These are phyloP conservation scores for Pezicula radicicola DNA, from an alignment of 2,329 filamentous ascomycete species.

Conservation along the genomic window DNA sequence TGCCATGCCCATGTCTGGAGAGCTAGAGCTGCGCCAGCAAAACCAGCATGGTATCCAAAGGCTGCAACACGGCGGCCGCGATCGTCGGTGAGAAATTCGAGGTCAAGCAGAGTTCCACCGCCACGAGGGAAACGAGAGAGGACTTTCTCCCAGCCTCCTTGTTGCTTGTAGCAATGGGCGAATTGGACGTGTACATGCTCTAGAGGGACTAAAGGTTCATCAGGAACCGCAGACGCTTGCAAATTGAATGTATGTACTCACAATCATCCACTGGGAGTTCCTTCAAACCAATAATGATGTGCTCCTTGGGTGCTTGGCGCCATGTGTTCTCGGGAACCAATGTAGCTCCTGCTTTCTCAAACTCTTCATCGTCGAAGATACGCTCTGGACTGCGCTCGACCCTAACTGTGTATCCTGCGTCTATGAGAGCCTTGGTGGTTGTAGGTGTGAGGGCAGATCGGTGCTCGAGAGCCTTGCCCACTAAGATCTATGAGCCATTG, in stretches of 20 bases:
- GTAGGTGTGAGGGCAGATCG: constrained; percentile 33
- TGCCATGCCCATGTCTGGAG: constrained; percentile 84
- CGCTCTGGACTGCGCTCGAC: constrained; percentile 67
- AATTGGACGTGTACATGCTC: constrained; percentile 73
- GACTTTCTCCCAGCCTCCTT: constrained; percentile 75
- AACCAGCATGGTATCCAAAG: constrained; percentile 68
- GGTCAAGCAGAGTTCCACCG: constrained; percentile 74
- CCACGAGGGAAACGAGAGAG: constrained; percentile 77
- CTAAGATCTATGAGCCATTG: constrained; percentile 11
- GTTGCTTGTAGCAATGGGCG: constrained; percentile 73
- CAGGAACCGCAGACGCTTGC: constrained; percentile 1
- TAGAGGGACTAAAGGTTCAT: constrained; percentile 49
- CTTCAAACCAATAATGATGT: constrained; percentile 75
- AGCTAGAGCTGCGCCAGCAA: constrained; percentile 68
- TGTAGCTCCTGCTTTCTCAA: constrained; percentile 58
- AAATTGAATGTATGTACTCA: constrained; percentile 29
- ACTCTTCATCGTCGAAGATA: constrained; percentile 63
- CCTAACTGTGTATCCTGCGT: constrained; percentile 66
- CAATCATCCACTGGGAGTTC: constrained; percentile 71
- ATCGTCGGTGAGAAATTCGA: constrained; percentile 81
- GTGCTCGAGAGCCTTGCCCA: constrained; percentile 38
- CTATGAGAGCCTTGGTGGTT: constrained; percentile 58
- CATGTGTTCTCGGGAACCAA: constrained; percentile 66
- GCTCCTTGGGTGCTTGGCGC: constrained; percentile 62
- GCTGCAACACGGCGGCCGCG: constrained; percentile 67